Percentiles rank a stretch among this genome's conserved stretches.
These are phyloP conservation scores for Centaurea solstitialis DNA, from an alignment of 129 eudicot species.

Conservation along the genomic window DNA sequence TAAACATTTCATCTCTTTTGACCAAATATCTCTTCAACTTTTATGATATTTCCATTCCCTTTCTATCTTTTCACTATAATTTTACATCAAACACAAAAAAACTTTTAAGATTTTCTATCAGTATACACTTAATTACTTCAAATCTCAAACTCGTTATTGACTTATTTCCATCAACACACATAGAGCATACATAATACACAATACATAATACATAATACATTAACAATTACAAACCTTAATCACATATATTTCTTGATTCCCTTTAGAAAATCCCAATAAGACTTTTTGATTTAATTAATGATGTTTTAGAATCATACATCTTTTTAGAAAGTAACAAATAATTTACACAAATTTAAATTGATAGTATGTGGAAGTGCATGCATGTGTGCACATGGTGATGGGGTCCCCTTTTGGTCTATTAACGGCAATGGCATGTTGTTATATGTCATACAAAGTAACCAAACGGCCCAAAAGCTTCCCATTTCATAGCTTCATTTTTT, in stretches of 20 bases:
- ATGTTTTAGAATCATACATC: neutral
- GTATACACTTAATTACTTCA: too few species aligned
- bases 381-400: slow-evolving; percentile 46
- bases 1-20: neutral
- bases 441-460: slow-evolving; percentile 29
- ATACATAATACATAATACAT: neutral
- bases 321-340: neutral
- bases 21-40: neutral
- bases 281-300: neutral
- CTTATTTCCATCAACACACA: neutral
- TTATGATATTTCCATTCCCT: neutral
- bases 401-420: slow-evolving; percentile 33
- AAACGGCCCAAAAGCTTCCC: slow-evolving; percentile 21
- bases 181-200: neutral
- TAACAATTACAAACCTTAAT: neutral
- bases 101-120: too few species aligned
- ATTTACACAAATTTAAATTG: slow-evolving; percentile 11
- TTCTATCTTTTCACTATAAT: neutral
- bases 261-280: neutral
- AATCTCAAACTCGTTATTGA: neutral
- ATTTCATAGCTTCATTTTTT: too few species aligned
- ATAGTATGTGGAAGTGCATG: slow-evolving; percentile 33
- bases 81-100: neutral
- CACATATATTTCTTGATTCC: neutral
- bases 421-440: slow-evolving; percentile 32